Evolutionary conservation across 2,329 filamentous ascomycete genomes (phyloP).

Genomic region (Parafenestella ontariensis): DNA sequence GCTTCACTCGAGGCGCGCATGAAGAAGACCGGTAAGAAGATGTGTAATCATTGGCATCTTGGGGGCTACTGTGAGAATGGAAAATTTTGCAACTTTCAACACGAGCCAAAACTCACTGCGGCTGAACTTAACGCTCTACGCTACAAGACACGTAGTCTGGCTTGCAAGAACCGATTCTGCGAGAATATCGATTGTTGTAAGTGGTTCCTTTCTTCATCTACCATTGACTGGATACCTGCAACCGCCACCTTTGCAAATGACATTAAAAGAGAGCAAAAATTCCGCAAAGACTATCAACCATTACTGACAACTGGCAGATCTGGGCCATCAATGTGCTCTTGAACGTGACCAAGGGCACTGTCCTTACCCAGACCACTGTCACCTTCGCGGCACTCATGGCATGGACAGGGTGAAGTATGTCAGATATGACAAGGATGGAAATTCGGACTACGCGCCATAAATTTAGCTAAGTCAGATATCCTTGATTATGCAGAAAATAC

Average conservation of each 20-base stretch:
- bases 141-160: slow-evolving; percentile 51
- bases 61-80: slow-evolving; percentile 50
- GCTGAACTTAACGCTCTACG: slow-evolving; percentile 51
- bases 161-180: slow-evolving; percentile 50
- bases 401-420: slow-evolving; percentile 47
- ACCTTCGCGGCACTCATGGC: slow-evolving; percentile 48
- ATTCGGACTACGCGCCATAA: slow-evolving; percentile 24
- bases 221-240: neutral
- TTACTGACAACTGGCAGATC: slow-evolving; percentile 27
- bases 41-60: slow-evolving; percentile 47
- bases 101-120: slow-evolving; percentile 48
- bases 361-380: slow-evolving; percentile 45
- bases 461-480: neutral
- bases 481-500: neutral
- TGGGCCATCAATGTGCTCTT: slow-evolving; percentile 50
- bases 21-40: slow-evolving; percentile 38
- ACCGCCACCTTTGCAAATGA: neutral
- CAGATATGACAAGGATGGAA: slow-evolving; percentile 34
- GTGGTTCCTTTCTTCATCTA: slow-evolving; percentile 9
- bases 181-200: slow-evolving; percentile 52
- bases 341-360: slow-evolving; percentile 50
- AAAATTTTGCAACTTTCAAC: slow-evolving; percentile 52
- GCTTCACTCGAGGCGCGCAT: slow-evolving; percentile 40
- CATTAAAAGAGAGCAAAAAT: neutral
- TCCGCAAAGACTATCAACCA: neutral